phyloP scores from a whole-genome alignment of 306 rosid species.

The Lotus japonicus region DNA sequence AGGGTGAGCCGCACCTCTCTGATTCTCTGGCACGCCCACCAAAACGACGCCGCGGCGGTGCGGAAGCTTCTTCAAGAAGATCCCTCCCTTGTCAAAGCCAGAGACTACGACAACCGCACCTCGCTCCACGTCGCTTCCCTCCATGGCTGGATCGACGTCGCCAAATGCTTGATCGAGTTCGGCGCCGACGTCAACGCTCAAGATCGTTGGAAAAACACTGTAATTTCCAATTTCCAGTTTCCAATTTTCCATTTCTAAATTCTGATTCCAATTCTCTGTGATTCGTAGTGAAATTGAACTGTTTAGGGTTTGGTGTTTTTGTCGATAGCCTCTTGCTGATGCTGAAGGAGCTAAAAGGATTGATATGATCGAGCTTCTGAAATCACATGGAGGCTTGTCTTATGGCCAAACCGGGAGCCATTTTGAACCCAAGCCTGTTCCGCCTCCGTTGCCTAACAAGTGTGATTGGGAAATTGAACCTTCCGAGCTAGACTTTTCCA shows the following conservation, averaged over 20 bases:
- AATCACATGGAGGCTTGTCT: constrained; percentile 80
- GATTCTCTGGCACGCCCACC: constrained; percentile 95
- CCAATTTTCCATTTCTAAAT: background rate
- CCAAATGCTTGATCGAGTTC: constrained; percentile 58
- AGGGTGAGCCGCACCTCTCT: constrained; percentile 84
- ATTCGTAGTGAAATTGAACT: background rate
- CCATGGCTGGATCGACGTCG: constrained; percentile 94
- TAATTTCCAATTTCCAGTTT: no score
- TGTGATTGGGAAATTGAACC: constrained; percentile 99
- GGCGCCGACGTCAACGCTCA: constrained; percentile 97
- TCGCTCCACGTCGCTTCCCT: constrained; percentile 94
- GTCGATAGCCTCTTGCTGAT: constrained; percentile 87
- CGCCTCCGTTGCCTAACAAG: constrained; percentile 89
- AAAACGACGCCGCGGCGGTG: constrained; percentile 73
- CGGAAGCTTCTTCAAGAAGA: constrained; percentile 97
- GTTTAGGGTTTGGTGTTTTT: constrained; percentile 1
- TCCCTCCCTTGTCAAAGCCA: constrained; percentile 64
- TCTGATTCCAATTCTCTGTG: background rate
- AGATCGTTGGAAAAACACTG: constrained; percentile 98
- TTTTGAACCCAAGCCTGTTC: constrained; percentile 76
- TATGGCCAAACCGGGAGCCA: constrained; percentile 98
- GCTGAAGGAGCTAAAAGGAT: constrained; percentile 86
- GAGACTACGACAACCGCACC: constrained; percentile 87
- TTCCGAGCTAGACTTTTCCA: constrained; percentile 82
- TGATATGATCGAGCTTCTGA: constrained; percentile 60